These are phyloP conservation scores for Aspergillus funiculosus DNA, from an alignment of 495 filamentous ascomycete species.

Conservation along the genomic window DNA sequence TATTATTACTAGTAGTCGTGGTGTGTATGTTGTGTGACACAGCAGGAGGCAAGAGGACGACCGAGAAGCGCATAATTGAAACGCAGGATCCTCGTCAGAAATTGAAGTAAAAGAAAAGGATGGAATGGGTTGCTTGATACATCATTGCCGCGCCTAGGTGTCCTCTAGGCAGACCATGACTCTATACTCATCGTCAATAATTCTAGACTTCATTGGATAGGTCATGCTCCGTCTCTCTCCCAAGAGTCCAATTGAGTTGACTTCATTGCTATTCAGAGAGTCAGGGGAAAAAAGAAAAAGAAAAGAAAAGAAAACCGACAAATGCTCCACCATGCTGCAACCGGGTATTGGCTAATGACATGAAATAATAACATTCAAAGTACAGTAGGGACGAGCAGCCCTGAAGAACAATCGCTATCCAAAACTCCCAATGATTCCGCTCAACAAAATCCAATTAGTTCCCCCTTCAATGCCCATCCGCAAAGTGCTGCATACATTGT, in stretches of 20 bases:
- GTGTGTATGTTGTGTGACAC: no score
- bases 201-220: conserved; percentile 7
- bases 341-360: conserved; percentile 22
- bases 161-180: background rate
- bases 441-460: background rate
- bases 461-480: conserved; percentile 39
- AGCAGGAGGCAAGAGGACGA: no score
- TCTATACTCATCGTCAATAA: background rate
- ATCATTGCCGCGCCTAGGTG: background rate
- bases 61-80: no score
- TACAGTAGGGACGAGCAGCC: no score
- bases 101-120: no score
- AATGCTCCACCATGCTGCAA: conserved; percentile 14
- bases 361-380: background rate
- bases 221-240: background rate
- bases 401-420: conserved; percentile 16
- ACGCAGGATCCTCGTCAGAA: no score
- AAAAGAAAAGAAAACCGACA: conserved; percentile 4
- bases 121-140: conserved; percentile 3
- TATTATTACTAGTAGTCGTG: no score
- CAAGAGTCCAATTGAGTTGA: conserved; percentile 5
- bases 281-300: conserved; percentile 8
- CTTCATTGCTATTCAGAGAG: conserved; percentile 1
- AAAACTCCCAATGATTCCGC: conserved; percentile 11
- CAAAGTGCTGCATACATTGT: conserved; percentile 37